Percentiles rank a stretch among this genome's conserved stretches.
phyloP scores from a whole-genome alignment of 441 rosid species.

The Pelargonium fulgidum region DNA sequence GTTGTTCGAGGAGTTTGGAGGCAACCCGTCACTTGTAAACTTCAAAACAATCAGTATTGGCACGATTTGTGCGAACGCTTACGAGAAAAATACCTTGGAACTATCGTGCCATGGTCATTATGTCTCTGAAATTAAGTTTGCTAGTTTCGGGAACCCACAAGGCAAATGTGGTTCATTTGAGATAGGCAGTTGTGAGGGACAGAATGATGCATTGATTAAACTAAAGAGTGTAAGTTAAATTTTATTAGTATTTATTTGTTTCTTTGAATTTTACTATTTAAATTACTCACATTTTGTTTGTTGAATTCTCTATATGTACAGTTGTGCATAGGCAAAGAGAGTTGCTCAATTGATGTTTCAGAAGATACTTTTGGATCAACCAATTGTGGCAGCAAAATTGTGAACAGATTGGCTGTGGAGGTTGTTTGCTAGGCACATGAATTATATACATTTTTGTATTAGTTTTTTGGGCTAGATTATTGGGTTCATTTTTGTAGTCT shows the following conservation, averaged over 20 bases:
- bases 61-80: neutral
- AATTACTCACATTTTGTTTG: neutral
- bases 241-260: neutral
- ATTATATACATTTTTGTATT: too few species aligned
- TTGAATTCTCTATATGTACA: neutral
- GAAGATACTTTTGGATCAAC: neutral
- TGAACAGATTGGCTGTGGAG: conserved; percentile 4
- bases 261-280: neutral
- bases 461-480: too few species aligned
- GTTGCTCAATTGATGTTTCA: conserved; percentile 5
- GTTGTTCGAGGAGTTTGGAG: conserved; percentile 26
- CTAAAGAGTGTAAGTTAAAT: neutral
- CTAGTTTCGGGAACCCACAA: neutral
- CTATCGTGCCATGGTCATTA: neutral
- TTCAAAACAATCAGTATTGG: conserved; percentile 16
- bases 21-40: conserved; percentile 16
- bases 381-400: neutral
- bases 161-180: conserved; percentile 5
- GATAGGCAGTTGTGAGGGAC: neutral
- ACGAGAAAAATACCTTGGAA: neutral
- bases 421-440: neutral
- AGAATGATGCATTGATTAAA: neutral
- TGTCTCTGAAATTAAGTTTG: neutral
- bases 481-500: too few species aligned
- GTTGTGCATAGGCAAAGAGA: conserved; percentile 1